phyloP scores from a whole-genome alignment of 495 filamentous ascomycete genomes.

The Aspergillus ostianus region DNA sequence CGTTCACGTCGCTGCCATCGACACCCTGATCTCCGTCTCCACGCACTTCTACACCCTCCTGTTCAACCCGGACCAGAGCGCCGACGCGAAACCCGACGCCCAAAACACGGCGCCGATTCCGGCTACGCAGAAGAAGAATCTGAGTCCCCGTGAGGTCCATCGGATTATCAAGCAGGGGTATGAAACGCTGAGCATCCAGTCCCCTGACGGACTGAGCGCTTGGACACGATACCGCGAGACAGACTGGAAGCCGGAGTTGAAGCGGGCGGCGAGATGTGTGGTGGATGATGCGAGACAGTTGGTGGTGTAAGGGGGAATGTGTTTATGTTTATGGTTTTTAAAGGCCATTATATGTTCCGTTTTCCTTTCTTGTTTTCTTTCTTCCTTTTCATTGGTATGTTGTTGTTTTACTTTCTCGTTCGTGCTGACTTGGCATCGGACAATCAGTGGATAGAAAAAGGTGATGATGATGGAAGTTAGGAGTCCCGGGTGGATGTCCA shows the following conservation, averaged over 20 bases:
- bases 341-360: neutral
- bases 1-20: slow-evolving; percentile 58
- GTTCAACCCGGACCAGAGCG: slow-evolving; percentile 55
- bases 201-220: slow-evolving; percentile 75
- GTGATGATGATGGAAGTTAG: neutral
- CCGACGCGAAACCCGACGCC: slow-evolving; percentile 27
- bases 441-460: neutral
- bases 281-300: slow-evolving; percentile 52
- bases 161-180: slow-evolving; percentile 95
- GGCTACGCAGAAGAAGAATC: slow-evolving; percentile 50
- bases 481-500: neutral
- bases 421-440: neutral
- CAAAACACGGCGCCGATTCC: slow-evolving; percentile 32
- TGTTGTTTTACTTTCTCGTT: neutral
- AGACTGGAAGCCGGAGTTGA: slow-evolving; percentile 67
- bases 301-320: slow-evolving; percentile 27
- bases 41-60: slow-evolving; percentile 84
- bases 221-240: slow-evolving; percentile 73
- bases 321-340: slow-evolving; percentile 5
- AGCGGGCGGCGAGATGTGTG: slow-evolving; percentile 76
- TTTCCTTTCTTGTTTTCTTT: neutral
- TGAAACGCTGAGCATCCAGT: slow-evolving; percentile 85
- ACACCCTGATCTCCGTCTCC: slow-evolving; percentile 79
- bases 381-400: neutral
- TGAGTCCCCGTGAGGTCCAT: slow-evolving; percentile 81